A percentile compares a stretch with the other conserved stretches of the same genome.
These are phyloP conservation scores for Phaeoacremonium minimum DNA, from an alignment of 2,329 filamentous ascomycete species.

Conservation along the genomic window DNA sequence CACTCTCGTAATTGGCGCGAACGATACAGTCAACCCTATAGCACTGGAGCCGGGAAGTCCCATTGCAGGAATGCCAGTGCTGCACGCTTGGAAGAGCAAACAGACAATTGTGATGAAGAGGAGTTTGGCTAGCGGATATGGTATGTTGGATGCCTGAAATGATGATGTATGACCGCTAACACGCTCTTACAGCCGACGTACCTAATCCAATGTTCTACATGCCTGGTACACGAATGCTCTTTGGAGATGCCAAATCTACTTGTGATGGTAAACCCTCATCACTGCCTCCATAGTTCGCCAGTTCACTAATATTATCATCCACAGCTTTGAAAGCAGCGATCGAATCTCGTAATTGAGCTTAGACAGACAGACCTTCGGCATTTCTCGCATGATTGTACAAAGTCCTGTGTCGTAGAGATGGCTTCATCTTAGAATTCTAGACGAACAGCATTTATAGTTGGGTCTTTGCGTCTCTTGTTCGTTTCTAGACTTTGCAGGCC, in stretches of 20 bases:
- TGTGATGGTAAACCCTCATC: slow-evolving; percentile 62
- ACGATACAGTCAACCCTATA: slow-evolving; percentile 90
- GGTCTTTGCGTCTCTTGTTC: too few relatives aligned
- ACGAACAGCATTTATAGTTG: too few relatives aligned
- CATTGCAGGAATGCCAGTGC: slow-evolving; percentile 88
- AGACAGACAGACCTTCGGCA: too few relatives aligned
- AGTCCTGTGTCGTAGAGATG: too few relatives aligned
- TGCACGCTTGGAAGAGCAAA: slow-evolving; percentile 93
- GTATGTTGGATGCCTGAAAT: slow-evolving; percentile 34
- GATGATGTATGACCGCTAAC: slow-evolving; percentile 3
- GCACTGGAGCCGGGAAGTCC: slow-evolving; percentile 77
- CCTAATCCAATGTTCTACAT: slow-evolving; percentile 93
- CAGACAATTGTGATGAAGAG: slow-evolving; percentile 92
- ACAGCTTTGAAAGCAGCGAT: slow-evolving; percentile 25
- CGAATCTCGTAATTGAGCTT: too few relatives aligned
- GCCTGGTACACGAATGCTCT: slow-evolving; percentile 85
- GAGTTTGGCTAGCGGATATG: slow-evolving; percentile 83
- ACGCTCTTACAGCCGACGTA: slow-evolving; percentile 61
- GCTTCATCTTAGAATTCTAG: too few relatives aligned
- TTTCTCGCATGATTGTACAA: too few relatives aligned
- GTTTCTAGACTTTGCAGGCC: too few relatives aligned
- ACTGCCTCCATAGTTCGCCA: slow-evolving; percentile 3
- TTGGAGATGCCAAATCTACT: slow-evolving; percentile 81
- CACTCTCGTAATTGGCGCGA: slow-evolving; percentile 84
- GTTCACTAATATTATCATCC: slow-evolving; percentile 4